phyloP scores from a whole-genome alignment of 306 rosid species.

The Fagus sylvatica region DNA sequence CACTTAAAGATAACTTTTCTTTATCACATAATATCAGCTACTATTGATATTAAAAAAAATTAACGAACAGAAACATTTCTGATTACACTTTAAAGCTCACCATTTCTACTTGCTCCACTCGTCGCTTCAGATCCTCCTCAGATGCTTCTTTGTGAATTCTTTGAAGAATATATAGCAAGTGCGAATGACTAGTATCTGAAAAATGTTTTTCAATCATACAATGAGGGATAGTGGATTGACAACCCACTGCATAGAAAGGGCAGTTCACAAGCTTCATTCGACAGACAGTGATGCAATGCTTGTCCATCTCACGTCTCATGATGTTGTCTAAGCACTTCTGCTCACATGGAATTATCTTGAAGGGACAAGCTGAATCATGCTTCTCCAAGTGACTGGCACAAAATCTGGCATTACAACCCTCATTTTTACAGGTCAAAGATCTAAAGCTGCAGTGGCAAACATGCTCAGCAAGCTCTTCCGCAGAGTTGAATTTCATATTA shows the following conservation, averaged over 20 bases:
- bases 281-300: conserved; percentile 83
- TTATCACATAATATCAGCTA: neutral
- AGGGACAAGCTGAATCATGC: conserved; percentile 77
- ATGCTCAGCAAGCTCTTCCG: conserved; percentile 57
- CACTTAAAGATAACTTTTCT: neutral
- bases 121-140: conserved; percentile 46
- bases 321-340: conserved; percentile 61
- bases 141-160: conserved; percentile 56
- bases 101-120: conserved; percentile 58
- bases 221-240: conserved; percentile 58
- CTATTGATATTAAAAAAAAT: neutral
- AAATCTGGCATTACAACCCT: conserved; percentile 66
- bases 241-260: conserved; percentile 75
- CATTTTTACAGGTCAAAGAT: conserved; percentile 50
- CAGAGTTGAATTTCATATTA: conserved; percentile 40
- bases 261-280: conserved; percentile 87
- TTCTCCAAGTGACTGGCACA: conserved; percentile 51
- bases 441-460: conserved; percentile 49
- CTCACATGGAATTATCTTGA: conserved; percentile 77
- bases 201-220: conserved; percentile 55
- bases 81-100: conserved; percentile 31
- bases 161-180: conserved; percentile 56
- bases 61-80: neutral
- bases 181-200: conserved; percentile 49
- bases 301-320: conserved; percentile 88